Evolutionary conservation across 179 eudicot genomes (phyloP), one percentile per base, ranked within the genome.

Genomic region (Pouteria campechiana): DNA sequence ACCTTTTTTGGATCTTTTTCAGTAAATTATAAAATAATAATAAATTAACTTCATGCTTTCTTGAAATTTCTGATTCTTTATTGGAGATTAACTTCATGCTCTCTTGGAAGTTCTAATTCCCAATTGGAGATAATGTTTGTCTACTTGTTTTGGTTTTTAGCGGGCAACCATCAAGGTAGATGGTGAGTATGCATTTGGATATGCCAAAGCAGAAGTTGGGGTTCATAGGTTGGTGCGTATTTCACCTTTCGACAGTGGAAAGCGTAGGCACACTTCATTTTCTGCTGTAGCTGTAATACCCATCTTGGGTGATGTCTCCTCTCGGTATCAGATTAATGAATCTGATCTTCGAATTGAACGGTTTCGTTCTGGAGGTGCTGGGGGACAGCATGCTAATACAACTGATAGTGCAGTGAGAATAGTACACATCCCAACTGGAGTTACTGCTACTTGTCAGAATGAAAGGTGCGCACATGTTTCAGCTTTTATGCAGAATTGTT

Each of bases 251-350:
- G 98, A 90, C 51, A 90, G 88, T 37, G 86, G 79, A 18, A 90
- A 77, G 60, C 81, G 96, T 28, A 60, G 94, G 47, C 96, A 90
- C 52, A 90, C 96, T 42, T 90, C 98, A 28, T 90, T 86, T 71
- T 78, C 96, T 37, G 95, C 98, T 41, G 98, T 90, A 49, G 98
- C 94, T 32, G 98, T 86, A 40, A 90, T 80, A 41, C 96, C 98
- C 5, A 86, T 90, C 54, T 79, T 86, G 18, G 79, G 76, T 37
- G 88, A 90, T 28, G 72, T 63, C 17, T 79, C 79, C 9, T 52
- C 83, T 41, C 94, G 54, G 44, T 74, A 74, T 40, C 85, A 86
- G 53, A 90, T 90, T 23, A 90, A 87, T 53, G 98, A 90, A 69
- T 86, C 94, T 6, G 98, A 90, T 78, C 94, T 90, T 25, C 70